Conservation (phyloP, 208 protist species). For the Sergeia podlipaevii region DNA sequence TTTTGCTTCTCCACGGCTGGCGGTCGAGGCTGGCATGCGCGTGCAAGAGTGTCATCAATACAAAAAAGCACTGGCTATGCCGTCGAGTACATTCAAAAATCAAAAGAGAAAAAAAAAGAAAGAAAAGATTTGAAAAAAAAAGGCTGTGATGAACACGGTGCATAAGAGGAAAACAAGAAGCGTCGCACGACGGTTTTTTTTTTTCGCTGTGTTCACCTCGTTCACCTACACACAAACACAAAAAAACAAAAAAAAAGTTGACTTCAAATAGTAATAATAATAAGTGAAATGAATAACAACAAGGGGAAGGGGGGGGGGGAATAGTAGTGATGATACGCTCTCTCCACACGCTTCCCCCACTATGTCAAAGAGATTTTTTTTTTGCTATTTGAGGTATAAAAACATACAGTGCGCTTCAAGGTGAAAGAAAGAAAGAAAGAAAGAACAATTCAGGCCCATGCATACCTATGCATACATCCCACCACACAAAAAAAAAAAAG, state of each 20-base stretch:
- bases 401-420: background rate
- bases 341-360: too few species aligned
- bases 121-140: background rate
- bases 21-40: too few species aligned
- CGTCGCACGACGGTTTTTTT: too few species aligned
- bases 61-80: too few species aligned
- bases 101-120: conserved; percentile 5
- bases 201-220: too few species aligned
- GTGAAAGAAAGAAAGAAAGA: conserved; percentile 3
- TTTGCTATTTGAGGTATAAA: too few species aligned
- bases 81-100: too few species aligned
- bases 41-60: too few species aligned
- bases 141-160: background rate
- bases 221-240: too few species aligned
- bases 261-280: background rate
- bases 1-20: too few species aligned
- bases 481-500: background rate
- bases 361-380: too few species aligned
- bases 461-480: conserved; percentile 11
- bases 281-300: background rate
- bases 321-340: too few species aligned
- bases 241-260: background rate
- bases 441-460: background rate
- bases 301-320: background rate
- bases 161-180: background rate